Conservation (phyloP, 495 filamentous ascomycete species). For the Letharia lupina region DNA sequence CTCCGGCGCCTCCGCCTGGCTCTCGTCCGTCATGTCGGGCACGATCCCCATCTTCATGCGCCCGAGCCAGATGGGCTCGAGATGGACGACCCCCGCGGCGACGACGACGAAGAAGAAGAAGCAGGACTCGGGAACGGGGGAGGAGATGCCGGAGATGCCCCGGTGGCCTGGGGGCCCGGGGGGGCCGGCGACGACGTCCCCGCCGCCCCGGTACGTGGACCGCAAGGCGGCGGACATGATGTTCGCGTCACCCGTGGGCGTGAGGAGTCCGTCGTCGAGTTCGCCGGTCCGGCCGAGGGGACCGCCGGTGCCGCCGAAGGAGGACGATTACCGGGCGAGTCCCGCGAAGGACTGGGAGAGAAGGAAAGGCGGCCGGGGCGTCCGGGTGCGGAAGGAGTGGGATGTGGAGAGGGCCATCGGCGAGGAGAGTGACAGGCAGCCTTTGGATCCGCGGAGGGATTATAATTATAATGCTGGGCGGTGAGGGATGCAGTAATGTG, state of each 20-base stretch:
- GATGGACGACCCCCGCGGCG: background rate
- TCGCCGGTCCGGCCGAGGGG: background rate
- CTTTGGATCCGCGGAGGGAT: background rate
- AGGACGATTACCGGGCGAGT: background rate
- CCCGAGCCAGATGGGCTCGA: slow-evolving; percentile 10
- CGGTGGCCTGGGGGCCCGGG: slow-evolving; percentile 1
- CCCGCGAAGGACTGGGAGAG: background rate
- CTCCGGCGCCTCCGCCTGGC: slow-evolving; percentile 8
- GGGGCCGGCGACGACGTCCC: background rate
- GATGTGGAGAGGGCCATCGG: slow-evolving; percentile 16
- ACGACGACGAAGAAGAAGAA: background rate
- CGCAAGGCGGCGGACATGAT: slow-evolving; percentile 16
- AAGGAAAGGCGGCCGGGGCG: background rate
- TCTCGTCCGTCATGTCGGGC: slow-evolving; percentile 16
- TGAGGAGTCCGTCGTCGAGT: background rate
- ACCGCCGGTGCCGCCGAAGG: slow-evolving; percentile 8
- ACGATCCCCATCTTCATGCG: slow-evolving; percentile 14
- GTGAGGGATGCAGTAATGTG: background rate
- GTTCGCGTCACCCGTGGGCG: slow-evolving; percentile 5
- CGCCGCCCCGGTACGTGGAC: slow-evolving; percentile 11
- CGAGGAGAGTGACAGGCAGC: slow-evolving; percentile 12
- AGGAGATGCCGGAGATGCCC: background rate
- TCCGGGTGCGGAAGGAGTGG: slow-evolving; percentile 16
- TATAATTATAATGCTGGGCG: background rate
- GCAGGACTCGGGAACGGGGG: background rate